phyloP scores from a whole-genome alignment of 1,284 basidiomycete species.

The Leccinum solheimii region DNA sequence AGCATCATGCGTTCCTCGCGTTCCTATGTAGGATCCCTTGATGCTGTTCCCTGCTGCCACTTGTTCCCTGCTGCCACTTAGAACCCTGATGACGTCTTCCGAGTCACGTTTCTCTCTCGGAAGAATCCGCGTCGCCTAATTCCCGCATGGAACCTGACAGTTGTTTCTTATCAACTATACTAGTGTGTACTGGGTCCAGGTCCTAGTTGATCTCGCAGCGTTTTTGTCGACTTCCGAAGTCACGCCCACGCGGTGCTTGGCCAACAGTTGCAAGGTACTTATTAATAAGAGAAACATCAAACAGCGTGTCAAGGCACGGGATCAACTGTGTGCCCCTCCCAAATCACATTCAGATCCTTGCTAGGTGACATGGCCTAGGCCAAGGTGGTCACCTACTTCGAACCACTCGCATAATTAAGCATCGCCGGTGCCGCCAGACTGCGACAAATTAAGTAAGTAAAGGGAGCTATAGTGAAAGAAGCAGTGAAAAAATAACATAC shows the following conservation, averaged over 20 bases:
- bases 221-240: not conserved
- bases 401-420: not conserved
- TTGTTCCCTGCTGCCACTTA: conserved; percentile 56
- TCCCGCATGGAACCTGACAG: conserved; percentile 68
- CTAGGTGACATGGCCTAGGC: not conserved
- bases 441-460: not conserved
- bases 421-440: not conserved
- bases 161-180: not conserved
- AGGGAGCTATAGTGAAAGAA: not conserved
- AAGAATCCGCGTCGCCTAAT: conserved; percentile 76
- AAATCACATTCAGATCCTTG: not conserved
- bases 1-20: conserved; percentile 39
- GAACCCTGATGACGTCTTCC: conserved; percentile 62
- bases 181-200: not conserved
- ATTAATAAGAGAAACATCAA: not conserved
- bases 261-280: not conserved
- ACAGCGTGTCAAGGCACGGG: not conserved
- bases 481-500: not conserved
- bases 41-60: conserved; percentile 42
- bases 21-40: not conserved
- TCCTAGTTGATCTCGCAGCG: not conserved
- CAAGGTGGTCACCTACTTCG: not conserved
- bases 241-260: not conserved
- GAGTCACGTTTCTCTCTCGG: conserved; percentile 65
- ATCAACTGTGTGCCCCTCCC: not conserved